A percentile compares a stretch with the other conserved stretches of the same genome.
These are phyloP conservation scores for Purpureocillium lavendulum DNA, from an alignment of 2,329 filamentous ascomycete species.

Conservation along the genomic window DNA sequence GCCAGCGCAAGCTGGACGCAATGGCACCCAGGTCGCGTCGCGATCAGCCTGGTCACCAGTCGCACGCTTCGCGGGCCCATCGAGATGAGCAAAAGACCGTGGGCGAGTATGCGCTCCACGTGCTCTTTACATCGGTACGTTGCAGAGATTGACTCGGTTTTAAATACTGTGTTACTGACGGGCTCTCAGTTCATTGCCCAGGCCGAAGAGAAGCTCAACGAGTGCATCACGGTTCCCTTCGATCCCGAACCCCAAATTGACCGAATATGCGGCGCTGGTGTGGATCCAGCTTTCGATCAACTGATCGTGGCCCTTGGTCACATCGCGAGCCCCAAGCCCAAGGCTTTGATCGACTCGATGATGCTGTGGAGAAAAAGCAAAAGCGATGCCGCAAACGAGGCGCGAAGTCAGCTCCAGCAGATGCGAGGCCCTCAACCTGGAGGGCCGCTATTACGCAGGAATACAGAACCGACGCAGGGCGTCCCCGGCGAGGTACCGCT, in stretches of 20 bases:
- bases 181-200: conserved; percentile 71
- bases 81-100: conserved; percentile 81
- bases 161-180: conserved; percentile 1
- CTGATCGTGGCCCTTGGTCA: conserved; percentile 88
- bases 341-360: conserved; percentile 89
- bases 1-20: conserved; percentile 47
- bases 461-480: conserved; percentile 61
- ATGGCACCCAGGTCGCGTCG: conserved; percentile 61
- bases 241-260: conserved; percentile 81
- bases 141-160: neutral
- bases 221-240: conserved; percentile 72
- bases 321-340: conserved; percentile 89
- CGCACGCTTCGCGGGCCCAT: conserved; percentile 64
- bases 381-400: conserved; percentile 75
- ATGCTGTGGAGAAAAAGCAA: conserved; percentile 98
- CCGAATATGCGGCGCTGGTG: conserved; percentile 79
- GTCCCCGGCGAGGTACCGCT: conserved; percentile 19
- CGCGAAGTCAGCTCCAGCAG: conserved; percentile 50
- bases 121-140: conserved; percentile 83
- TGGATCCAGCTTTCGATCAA: conserved; percentile 86
- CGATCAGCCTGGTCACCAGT: conserved; percentile 67
- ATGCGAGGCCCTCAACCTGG: conserved; percentile 31
- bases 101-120: conserved; percentile 95
- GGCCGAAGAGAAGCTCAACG: conserved; percentile 92
- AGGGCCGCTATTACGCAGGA: conserved; percentile 55